Percentiles rank a stretch among this genome's conserved stretches.
phyloP scores from a whole-genome alignment of 1,284 basidiomycete species.

The Ceratobasidium sp. region DNA sequence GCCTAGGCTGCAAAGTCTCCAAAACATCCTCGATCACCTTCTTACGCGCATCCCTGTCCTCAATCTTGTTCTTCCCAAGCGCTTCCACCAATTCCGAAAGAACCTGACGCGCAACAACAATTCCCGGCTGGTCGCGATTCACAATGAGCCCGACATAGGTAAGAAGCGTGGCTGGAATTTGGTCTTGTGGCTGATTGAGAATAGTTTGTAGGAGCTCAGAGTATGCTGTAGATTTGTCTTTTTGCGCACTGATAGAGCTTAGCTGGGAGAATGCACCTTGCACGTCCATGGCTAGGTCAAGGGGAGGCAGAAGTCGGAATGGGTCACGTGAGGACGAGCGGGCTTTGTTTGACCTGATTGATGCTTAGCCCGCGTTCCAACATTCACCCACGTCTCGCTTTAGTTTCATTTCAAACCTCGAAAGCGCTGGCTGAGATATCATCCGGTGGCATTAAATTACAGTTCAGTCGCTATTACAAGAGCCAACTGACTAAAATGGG shows the following conservation, averaged over 20 bases:
- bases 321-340: constrained; percentile 32
- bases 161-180: constrained; percentile 67
- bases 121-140: constrained; percentile 81
- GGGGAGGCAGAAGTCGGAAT: constrained; percentile 7
- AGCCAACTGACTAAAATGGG: not conserved
- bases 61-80: constrained; percentile 69
- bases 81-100: constrained; percentile 82
- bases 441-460: not conserved
- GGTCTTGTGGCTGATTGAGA: constrained; percentile 60
- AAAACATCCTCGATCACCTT: constrained; percentile 80
- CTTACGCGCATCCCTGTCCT: constrained; percentile 70
- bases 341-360: constrained; percentile 28
- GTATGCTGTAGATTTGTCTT: constrained; percentile 86
- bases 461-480: not conserved
- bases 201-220: constrained; percentile 56
- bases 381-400: no score
- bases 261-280: constrained; percentile 72
- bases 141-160: constrained; percentile 72
- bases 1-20: constrained; percentile 77
- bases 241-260: constrained; percentile 73
- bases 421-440: not conserved
- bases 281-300: constrained; percentile 48
- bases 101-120: constrained; percentile 88
- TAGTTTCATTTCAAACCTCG: no score
- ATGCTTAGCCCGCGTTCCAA: no score